Percentiles rank a stretch among this genome's conserved stretches.
Conservation (phyloP, 1,139 yeast genomes). For the Oligophagozyma castellii region DNA sequence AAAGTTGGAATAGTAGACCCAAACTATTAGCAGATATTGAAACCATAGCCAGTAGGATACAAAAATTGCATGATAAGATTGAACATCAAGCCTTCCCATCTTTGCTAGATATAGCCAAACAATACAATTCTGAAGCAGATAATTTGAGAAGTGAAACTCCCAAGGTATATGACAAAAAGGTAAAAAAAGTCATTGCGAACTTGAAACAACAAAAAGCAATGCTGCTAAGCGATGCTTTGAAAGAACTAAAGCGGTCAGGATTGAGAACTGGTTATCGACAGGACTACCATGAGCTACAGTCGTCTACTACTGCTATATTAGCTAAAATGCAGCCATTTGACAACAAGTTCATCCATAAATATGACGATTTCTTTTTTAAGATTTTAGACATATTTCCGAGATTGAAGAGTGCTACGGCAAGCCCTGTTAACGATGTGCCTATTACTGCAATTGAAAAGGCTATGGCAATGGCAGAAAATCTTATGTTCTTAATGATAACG, state of each 20-base stretch:
- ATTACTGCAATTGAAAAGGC: constrained; percentile 62
- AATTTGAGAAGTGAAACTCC: constrained; percentile 70
- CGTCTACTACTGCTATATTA: constrained; percentile 49
- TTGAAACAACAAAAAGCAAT: constrained; percentile 71
- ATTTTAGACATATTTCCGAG: constrained; percentile 72
- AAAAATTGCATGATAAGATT: constrained; percentile 31
- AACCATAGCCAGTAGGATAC: constrained; percentile 43
- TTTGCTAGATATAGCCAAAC: constrained; percentile 39
- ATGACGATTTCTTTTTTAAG: constrained; percentile 52
- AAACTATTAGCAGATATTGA: constrained; percentile 36
- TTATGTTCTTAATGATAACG: constrained; percentile 40
- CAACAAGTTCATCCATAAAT: constrained; percentile 29
- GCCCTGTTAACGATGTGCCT: constrained; percentile 63
- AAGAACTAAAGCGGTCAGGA: constrained; percentile 65
- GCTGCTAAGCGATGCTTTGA: constrained; percentile 60
- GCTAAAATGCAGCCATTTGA: constrained; percentile 39
- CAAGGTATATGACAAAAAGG: constrained; percentile 48
- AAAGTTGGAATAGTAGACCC: constrained; percentile 45
- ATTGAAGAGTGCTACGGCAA: constrained; percentile 49
- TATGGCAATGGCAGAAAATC: constrained; percentile 65
- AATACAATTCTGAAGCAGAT: constrained; percentile 44
- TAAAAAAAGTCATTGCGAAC: constrained; percentile 58
- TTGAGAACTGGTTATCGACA: constrained; percentile 51
- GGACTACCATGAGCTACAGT: constrained; percentile 49
- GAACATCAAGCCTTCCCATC: constrained; percentile 24